Evolutionary conservation across 75 land plant genomes (phyloP).

Genomic region (Pinus tabuliformis): DNA sequence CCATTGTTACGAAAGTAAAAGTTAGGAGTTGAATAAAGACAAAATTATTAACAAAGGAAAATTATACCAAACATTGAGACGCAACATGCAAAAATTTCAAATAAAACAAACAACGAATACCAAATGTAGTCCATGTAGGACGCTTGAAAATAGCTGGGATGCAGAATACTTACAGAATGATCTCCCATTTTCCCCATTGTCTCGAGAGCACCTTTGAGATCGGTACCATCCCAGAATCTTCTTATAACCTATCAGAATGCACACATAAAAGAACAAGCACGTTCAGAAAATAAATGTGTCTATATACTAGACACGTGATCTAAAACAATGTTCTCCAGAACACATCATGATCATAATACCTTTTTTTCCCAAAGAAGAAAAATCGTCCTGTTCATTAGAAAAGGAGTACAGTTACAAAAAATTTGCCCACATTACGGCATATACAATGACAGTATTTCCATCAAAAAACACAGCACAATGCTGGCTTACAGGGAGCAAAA

Average conservation of each 20-base stretch:
- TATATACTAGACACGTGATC: not conserved
- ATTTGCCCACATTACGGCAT: too few relatives aligned
- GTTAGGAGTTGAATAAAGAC: not conserved
- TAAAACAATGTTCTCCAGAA: not conserved
- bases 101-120: not conserved
- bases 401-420: too few relatives aligned
- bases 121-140: not conserved
- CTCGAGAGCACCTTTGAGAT: conserved; percentile 47
- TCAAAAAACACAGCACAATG: too few relatives aligned
- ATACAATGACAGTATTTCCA: too few relatives aligned
- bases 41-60: not conserved
- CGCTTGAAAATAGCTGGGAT: not conserved
- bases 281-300: not conserved
- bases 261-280: not conserved
- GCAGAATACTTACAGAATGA: conserved; percentile 38
- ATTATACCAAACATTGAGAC: not conserved
- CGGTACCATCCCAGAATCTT: conserved; percentile 46
- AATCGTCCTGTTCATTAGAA: too few relatives aligned
- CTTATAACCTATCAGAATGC: conserved; percentile 33
- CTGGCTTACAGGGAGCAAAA: too few relatives aligned
- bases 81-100: not conserved
- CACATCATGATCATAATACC: not conserved
- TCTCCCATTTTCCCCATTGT: conserved; percentile 54
- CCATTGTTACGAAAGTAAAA: not conserved
- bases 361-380: too few relatives aligned